Base-by-base conservation (phyloP, 2,329 filamentous ascomycete genomes). In the Fusarium metavorans region DNA sequence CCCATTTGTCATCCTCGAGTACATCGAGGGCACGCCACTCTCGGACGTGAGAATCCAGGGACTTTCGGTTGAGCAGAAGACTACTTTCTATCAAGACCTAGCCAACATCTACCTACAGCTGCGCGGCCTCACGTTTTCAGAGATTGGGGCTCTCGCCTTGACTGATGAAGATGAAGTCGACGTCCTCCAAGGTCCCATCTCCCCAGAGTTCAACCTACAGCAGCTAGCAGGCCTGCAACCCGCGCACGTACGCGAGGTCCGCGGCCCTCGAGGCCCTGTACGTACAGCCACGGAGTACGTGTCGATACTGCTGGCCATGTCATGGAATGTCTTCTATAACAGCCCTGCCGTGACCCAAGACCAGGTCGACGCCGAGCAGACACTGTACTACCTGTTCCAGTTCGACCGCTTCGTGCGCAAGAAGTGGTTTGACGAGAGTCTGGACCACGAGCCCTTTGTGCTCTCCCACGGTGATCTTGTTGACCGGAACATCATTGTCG, bases 381-480 rank as follows among this genome's bases (percentile, higher is more conserved):
- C 25, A 39, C 58, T 80, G 16, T 79, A 78, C 65, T 70, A 77
- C 64, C 67, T 74, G 6, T 65, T 77, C 23, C 64, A 71, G 18
- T 80, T 80, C 57, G 64, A 64, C 39, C 45, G 57, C 23, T 66
- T 65, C 18, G 73, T 61, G 11, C 57, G 57, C 16, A 14, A 64
- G 11, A 20, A 59, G n/a, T 76, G 67, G 72, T 20, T 66, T 9
- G 67, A 68, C 37, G 13, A 39, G n/a, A 25, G 30, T 10, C 34
- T 57, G 39, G 70, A 72, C 13, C 37, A 59, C 3, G 77, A 74
- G 18, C 78, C 77, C 0, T 80, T 79, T 59, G 72, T 74, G 5
- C 57, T 80, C 30, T 69, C 72, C 18, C 78, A 80, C 66, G 77
- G 78, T 5, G 77, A 79, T 62, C 50, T 80, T 4, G 57, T 68